A percentile compares a stretch with the other conserved stretches of the same genome.
phyloP scores from a whole-genome alignment of 768 basidiomycete genomes.

The Boletus barrowsii region DNA sequence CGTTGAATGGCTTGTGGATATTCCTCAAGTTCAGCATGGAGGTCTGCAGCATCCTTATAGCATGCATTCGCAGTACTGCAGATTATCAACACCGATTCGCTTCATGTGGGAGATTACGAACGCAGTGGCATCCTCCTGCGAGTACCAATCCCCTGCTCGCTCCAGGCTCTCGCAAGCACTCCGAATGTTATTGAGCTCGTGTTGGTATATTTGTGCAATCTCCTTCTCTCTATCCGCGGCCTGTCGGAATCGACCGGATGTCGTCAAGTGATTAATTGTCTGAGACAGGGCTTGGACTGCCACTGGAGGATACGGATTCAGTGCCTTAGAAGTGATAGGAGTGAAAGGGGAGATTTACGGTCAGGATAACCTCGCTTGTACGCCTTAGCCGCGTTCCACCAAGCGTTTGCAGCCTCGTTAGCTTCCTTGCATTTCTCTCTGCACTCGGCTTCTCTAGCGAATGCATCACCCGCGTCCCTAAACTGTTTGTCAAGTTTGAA shows the following conservation, averaged over 20 bases:
- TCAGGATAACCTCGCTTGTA: constrained; percentile 89
- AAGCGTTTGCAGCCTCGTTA: constrained; percentile 96
- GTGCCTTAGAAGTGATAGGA: background rate
- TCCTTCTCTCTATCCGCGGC: constrained; percentile 98
- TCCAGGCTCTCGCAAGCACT: constrained; percentile 91
- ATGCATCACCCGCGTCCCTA: constrained; percentile 89
- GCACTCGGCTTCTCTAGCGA: constrained; percentile 92
- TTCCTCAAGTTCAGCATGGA: constrained; percentile 86
- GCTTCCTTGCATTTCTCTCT: constrained; percentile 81
- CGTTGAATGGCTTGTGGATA: constrained; percentile 81
- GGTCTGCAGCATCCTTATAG: constrained; percentile 94
- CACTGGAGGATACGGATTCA: constrained; percentile 46
- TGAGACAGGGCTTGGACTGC: constrained; percentile 84
- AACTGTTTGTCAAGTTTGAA: constrained; percentile 92
- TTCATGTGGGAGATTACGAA: constrained; percentile 40
- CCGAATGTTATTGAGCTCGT: constrained; percentile 72
- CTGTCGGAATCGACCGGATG: constrained; percentile 89
- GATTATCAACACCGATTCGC: constrained; percentile 1
- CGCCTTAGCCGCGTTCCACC: constrained; percentile 97
- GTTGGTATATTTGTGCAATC: constrained; percentile 91
- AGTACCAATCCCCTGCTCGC: constrained; percentile 94
- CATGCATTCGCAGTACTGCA: constrained; percentile 90
- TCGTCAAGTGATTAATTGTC: constrained; percentile 79
- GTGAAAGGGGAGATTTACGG: constrained; percentile 49
- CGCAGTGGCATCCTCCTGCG: constrained; percentile 96